Evolutionary conservation across 164 flowering plant species (phyloP), one percentile per base, ranked within the genome.

Genomic region (Nelumbo lutea): DNA sequence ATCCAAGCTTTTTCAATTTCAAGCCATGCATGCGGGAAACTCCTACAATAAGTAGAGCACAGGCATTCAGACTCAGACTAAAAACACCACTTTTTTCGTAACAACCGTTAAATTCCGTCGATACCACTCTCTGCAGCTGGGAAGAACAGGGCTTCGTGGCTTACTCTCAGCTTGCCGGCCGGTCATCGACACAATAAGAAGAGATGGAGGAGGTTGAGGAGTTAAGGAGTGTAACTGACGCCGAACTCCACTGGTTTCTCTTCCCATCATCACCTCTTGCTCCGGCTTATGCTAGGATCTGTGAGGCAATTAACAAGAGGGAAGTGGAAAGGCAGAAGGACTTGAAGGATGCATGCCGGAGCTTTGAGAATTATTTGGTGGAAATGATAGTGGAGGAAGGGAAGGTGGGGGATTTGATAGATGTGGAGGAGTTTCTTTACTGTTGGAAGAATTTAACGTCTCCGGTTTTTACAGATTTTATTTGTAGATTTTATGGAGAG

Each of bases 331-430:
- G 45, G 3, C 5, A 51, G 9, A 27, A 70, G 1, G 84, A 77
- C 0, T 83, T 82, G 5, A 89, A 88, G 59, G 94, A 87, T 45
- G 91, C 96, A 0, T 95, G 98, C 80, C 84, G 89, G 78, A 89
- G 86, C 62, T 95, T 95, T 43, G 97, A 95, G 85, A 95, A 83
- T 40, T 84, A 91, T 76, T 75, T 95, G 82, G 78, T 78, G 68
- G 87, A 91, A 73, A 90, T 95, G 94, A 86, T 93, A 15, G 83
- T 88, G 27, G 93, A 93, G 64, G 97, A 87, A 70, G 91, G 91
- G 70, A 88, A 83, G 68, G 68, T 83, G 72, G 77, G 75, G 66
- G 97, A 89, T 63, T 72, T 93, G 73, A 83, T 59, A 75, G 97
- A 93, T 10, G 88, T 91, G 3, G 97, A 91, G 71, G 96, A 91